Evolutionary conservation across 805 yeast species (phyloP).

Genomic region (Blastobotrys chiropterorum): DNA sequence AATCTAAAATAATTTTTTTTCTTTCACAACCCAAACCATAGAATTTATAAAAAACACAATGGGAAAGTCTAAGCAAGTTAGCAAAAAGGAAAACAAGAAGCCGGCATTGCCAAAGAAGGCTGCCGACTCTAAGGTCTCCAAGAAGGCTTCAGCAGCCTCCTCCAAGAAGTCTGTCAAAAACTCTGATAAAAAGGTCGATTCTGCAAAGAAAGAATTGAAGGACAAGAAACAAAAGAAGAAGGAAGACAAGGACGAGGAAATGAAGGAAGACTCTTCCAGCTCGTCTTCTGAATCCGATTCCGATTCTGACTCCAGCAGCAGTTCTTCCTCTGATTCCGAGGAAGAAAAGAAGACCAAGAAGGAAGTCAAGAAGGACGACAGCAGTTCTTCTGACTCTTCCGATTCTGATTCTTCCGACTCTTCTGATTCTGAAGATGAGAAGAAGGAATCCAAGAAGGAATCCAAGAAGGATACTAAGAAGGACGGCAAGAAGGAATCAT

Average conservation of each 20-base stretch:
- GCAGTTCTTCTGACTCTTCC: constrained; percentile 17
- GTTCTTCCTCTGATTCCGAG: constrained; percentile 16
- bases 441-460: constrained; percentile 18
- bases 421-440: constrained; percentile 6
- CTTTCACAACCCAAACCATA: not conserved
- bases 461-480: constrained; percentile 27
- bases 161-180: constrained; percentile 15
- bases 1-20: no score
- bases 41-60: constrained; percentile 13
- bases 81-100: constrained; percentile 7
- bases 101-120: constrained; percentile 7
- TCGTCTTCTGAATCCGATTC: constrained; percentile 24
- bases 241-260: constrained; percentile 3
- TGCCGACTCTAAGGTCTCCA: not conserved
- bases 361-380: constrained; percentile 28
- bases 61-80: constrained; percentile 10
- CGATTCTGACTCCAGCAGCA: constrained; percentile 19
- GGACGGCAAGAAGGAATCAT: constrained; percentile 11
- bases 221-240: constrained; percentile 6
- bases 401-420: constrained; percentile 14
- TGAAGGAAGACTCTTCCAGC: constrained; percentile 3
- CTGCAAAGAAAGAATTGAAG: constrained; percentile 11
- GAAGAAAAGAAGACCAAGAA: constrained; percentile 24
- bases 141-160: constrained; percentile 12
- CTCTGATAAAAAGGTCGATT: constrained; percentile 11